Evolutionary conservation across 1,139 yeast species (phyloP).

Genomic region (Taphrina pruni): DNA sequence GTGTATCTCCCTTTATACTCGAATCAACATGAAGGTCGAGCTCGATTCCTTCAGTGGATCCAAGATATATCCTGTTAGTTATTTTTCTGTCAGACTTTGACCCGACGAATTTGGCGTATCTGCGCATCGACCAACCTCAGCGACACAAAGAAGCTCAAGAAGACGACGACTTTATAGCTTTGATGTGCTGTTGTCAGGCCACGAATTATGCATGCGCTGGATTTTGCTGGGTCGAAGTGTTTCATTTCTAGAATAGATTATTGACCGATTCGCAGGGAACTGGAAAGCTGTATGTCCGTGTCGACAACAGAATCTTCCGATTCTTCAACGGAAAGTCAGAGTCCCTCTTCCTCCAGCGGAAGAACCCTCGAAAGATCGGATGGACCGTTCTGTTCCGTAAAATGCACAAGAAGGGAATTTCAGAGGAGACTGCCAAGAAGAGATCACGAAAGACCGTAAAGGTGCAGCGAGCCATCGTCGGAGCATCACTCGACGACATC

Average conservation of each 20-base stretch:
- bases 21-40: constrained; percentile 90
- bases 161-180: background rate
- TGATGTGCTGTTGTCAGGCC: background rate
- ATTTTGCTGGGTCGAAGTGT: constrained; percentile 1
- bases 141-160: background rate
- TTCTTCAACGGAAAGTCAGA: constrained; percentile 98
- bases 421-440: constrained; percentile 96
- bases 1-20: constrained; percentile 25
- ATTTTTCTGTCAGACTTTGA: background rate
- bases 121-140: background rate
- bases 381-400: constrained; percentile 99
- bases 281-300: constrained; percentile 98
- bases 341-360: constrained; percentile 98
- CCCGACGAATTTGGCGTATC: background rate
- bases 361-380: constrained; percentile 99
- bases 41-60: constrained; percentile 99
- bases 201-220: background rate
- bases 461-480: constrained; percentile 98
- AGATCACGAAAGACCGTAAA: constrained; percentile 97
- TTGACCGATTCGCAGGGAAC: constrained; percentile 51
- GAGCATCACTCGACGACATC: constrained; percentile 99
- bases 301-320: constrained; percentile 99
- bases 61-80: constrained; percentile 86
- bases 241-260: constrained; percentile 6
- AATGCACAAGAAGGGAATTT: constrained; percentile 99